phyloP scores from a whole-genome alignment of 495 filamentous ascomycete species.

The Parmelia sp. region DNA sequence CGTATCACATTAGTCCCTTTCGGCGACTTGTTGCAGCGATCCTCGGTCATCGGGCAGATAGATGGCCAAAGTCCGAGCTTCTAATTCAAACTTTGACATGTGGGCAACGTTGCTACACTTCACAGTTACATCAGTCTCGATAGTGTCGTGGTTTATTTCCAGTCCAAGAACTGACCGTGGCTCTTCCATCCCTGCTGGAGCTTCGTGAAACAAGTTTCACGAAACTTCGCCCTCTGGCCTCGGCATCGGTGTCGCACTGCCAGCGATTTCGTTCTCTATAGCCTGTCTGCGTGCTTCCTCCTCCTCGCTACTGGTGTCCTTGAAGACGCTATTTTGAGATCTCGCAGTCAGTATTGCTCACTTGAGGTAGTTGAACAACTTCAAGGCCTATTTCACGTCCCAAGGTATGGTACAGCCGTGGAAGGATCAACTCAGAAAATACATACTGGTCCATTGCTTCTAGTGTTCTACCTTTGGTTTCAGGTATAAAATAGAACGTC shows the following conservation, averaged over 20 bases:
- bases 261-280: constrained; percentile 36
- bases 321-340: constrained; percentile 32
- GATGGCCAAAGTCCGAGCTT: background rate
- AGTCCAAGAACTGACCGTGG: background rate
- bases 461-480: constrained; percentile 44
- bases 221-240: background rate
- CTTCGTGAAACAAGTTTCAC: background rate
- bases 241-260: background rate
- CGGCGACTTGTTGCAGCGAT: background rate
- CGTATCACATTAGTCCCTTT: background rate
- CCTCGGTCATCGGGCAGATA: background rate
- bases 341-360: background rate
- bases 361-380: background rate
- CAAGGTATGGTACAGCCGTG: background rate
- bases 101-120: background rate
- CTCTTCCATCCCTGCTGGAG: background rate
- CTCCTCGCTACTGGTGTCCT: constrained; percentile 39
- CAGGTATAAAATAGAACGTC: constrained; percentile 50
- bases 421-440: background rate
- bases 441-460: constrained; percentile 39
- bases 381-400: background rate
- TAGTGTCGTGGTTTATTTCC: background rate
- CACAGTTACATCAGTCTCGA: background rate
- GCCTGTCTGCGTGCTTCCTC: constrained; percentile 35
- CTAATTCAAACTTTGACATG: background rate